phyloP scores from a whole-genome alignment of 2,329 filamentous ascomycete genomes.

The Colletotrichum lindemuthianum region DNA sequence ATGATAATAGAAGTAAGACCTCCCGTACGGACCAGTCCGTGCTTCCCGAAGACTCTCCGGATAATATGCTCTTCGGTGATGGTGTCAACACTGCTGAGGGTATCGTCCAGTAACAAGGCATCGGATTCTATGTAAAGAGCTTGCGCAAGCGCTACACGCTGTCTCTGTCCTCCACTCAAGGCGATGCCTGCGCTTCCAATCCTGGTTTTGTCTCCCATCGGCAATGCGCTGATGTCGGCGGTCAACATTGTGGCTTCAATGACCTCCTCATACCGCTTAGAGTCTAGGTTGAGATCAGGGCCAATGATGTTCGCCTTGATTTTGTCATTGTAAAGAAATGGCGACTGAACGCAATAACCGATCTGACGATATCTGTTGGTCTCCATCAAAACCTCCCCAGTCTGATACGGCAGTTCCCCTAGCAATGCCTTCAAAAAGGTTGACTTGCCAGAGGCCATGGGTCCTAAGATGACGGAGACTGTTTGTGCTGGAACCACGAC shows the following conservation, averaged over 20 bases:
- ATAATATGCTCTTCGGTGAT: not conserved
- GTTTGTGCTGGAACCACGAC: conserved; percentile 32
- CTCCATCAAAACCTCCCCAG: conserved; percentile 32
- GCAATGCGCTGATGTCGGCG: conserved; percentile 44
- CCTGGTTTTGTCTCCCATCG: conserved; percentile 47
- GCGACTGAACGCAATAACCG: conserved; percentile 45
- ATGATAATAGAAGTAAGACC: too few species aligned
- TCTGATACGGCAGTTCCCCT: conserved; percentile 40
- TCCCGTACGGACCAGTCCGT: too few species aligned
- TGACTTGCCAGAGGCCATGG: conserved; percentile 50
- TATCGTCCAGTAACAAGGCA: not conserved
- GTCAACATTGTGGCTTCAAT: conserved; percentile 46
- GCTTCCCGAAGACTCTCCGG: not conserved
- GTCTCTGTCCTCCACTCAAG: conserved; percentile 53
- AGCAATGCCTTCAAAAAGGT: conserved; percentile 49
- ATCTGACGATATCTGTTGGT: conserved; percentile 24
- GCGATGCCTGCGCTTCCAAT: conserved; percentile 53
- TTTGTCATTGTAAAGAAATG: conserved; percentile 46
- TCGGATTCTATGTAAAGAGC: not conserved
- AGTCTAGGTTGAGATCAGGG: conserved; percentile 41
- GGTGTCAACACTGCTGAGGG: conserved; percentile 9
- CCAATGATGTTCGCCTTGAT: conserved; percentile 51
- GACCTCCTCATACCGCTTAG: conserved; percentile 46
- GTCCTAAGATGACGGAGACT: conserved; percentile 50
- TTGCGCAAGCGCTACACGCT: conserved; percentile 40